A percentile compares a stretch with the other conserved stretches of the same genome.
phyloP scores from a whole-genome alignment of 2,329 filamentous ascomycete species.

The Hyphodiscus sp. region DNA sequence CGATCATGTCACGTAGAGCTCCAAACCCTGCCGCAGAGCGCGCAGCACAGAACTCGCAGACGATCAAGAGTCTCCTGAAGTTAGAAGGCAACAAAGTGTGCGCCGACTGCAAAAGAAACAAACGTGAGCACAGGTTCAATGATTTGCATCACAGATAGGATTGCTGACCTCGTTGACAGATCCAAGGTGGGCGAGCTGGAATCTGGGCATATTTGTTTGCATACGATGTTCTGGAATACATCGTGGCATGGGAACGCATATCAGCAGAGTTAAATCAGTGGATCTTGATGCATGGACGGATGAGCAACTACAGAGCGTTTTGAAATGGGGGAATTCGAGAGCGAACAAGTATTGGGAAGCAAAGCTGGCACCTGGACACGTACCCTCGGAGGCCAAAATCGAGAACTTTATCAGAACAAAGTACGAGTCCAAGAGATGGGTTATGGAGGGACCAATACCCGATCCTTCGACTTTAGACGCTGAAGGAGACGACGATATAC shows the following conservation, averaged over 20 bases:
- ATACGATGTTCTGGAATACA: conserved; percentile 98
- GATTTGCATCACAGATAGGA: background rate
- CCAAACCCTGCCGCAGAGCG: conserved; percentile 76
- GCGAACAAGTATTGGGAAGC: conserved; percentile 99
- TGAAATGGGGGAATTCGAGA: conserved; percentile 92
- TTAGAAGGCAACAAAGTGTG: conserved; percentile 93
- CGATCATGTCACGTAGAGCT: conserved; percentile 68
- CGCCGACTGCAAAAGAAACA: conserved; percentile 98
- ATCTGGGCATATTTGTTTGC: conserved; percentile 93
- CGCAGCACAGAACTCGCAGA: conserved; percentile 87
- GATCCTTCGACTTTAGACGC: conserved; percentile 82
- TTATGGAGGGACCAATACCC: conserved; percentile 95
- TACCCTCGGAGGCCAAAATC: conserved; percentile 94
- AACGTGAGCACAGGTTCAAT: conserved; percentile 55
- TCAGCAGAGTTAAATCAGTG: conserved; percentile 95
- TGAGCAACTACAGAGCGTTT: conserved; percentile 87
- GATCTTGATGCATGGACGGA: conserved; percentile 98
- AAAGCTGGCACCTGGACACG: conserved; percentile 83
- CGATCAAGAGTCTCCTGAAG: conserved; percentile 92
- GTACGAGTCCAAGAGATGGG: conserved; percentile 97
- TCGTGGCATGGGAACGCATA: conserved; percentile 97
- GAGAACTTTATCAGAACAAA: conserved; percentile 99
- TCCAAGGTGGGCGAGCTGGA: conserved; percentile 99
- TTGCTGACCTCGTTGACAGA: conserved; percentile 45
- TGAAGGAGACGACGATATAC: conserved; percentile 79